phyloP scores from a whole-genome alignment of 768 basidiomycete species.

The Lactifluus volemus region DNA sequence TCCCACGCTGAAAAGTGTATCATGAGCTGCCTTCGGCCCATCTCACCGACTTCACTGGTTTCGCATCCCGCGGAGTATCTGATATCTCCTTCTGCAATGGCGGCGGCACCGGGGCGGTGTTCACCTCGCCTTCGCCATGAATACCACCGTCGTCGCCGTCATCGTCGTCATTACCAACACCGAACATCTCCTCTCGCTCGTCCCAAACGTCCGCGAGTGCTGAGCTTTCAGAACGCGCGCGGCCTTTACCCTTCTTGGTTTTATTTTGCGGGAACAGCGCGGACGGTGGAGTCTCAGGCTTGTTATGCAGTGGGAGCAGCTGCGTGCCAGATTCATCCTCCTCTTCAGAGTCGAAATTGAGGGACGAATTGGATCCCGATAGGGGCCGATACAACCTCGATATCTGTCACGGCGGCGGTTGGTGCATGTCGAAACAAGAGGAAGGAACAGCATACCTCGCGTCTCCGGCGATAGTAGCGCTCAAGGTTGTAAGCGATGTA shows the following conservation, averaged over 20 bases:
- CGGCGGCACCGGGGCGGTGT: neutral
- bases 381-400: constrained; percentile 71
- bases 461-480: constrained; percentile 64
- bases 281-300: constrained; percentile 13
- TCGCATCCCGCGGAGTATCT: neutral
- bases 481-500: constrained; percentile 61
- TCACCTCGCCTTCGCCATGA: neutral
- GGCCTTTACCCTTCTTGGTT: constrained; percentile 7
- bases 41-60: constrained; percentile 12
- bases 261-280: neutral
- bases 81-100: neutral
- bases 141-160: constrained; percentile 18
- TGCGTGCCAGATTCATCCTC: constrained; percentile 43
- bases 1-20: neutral
- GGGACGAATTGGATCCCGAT: constrained; percentile 33
- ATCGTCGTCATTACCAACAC: constrained; percentile 55
- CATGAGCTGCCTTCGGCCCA: constrained; percentile 15
- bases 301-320: constrained; percentile 47
- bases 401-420: constrained; percentile 38
- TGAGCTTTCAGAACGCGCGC: constrained; percentile 8
- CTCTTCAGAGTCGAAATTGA: constrained; percentile 41
- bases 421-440: neutral
- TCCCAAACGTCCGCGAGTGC: constrained; percentile 61
- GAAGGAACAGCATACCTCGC: constrained; percentile 45
- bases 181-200: constrained; percentile 68